phyloP scores from a whole-genome alignment of 2,329 filamentous ascomycete species.

The Hypoxylon sp. region DNA sequence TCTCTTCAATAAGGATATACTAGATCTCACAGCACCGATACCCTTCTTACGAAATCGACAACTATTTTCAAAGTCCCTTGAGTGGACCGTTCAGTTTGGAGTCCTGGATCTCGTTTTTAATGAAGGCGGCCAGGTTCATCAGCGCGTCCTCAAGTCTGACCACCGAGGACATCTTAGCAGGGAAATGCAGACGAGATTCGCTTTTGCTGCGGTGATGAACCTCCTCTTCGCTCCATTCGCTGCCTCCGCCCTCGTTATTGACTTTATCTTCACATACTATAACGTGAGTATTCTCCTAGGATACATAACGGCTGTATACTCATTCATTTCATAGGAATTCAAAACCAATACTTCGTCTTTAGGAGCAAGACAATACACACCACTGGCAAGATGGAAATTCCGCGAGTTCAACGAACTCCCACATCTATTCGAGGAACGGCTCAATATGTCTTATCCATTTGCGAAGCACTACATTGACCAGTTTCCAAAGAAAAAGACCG shows the following conservation, averaged over 20 bases:
- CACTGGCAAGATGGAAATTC: constrained; percentile 97
- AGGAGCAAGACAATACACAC: constrained; percentile 91
- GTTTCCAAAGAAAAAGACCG: constrained; percentile 94
- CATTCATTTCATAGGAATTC: constrained; percentile 77
- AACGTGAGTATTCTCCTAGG: constrained; percentile 70
- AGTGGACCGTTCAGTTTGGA: constrained; percentile 92
- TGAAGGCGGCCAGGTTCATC: constrained; percentile 86
- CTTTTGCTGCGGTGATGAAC: constrained; percentile 88
- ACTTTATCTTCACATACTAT: constrained; percentile 96
- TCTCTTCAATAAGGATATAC: constrained; percentile 94
- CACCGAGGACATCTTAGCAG: constrained; percentile 84
- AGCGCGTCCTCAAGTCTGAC: constrained; percentile 86
- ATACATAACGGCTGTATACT: background rate
- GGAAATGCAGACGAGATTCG: constrained; percentile 81
- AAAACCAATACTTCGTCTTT: constrained; percentile 92
- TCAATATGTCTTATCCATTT: constrained; percentile 95
- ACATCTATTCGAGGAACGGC: constrained; percentile 89
- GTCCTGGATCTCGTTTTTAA: constrained; percentile 97
- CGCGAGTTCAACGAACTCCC: constrained; percentile 97
- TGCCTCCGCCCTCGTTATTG: constrained; percentile 85
- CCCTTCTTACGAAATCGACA: constrained; percentile 85
- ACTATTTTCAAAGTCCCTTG: constrained; percentile 88
- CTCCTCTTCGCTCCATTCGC: constrained; percentile 89
- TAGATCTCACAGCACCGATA: constrained; percentile 87
- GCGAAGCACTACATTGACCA: constrained; percentile 94